Base-by-base conservation (phyloP, 2,329 filamentous ascomycete species). In the Cladorrhinum sp. region DNA sequence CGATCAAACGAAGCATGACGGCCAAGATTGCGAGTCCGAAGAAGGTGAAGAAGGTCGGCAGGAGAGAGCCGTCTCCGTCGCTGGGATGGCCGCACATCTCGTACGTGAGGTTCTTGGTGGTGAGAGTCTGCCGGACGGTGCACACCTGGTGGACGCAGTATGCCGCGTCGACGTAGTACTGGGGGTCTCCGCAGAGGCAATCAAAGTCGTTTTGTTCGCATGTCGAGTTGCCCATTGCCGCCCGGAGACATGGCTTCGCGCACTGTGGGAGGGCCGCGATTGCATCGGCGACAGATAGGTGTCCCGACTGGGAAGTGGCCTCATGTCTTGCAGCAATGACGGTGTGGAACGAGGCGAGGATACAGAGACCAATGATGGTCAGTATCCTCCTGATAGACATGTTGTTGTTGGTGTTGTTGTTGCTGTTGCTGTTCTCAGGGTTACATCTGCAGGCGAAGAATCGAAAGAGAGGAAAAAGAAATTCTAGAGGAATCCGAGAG, bases 1-100 rank as follows among this genome's bases (percentile, higher is more conserved):
- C 66, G 9, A 66, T 18, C n/a, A 68, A 20, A 7, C 67, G 65
- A 9, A 68, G 51, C 1, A 56, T 6, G 6, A 69, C 66, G 20
- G 66, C 65, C 2, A 67, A 6, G 24, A 64, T 50, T 9, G 67
- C 62, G 2, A 69, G 52, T 8, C 59, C 58, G 42, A 68, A 48
- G n/a, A 69, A 69, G 5, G 63, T 56, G 10, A 58, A 49, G 20
- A 65, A 64, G 6, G 63, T 14, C 1, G 65, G 60, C 8, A 65
- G 36, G 20, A 67, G 24, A 12, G 53, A 50, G 16, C 30, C 12
- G 57, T 66, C 62, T 14, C 18, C 49, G n/a, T 54, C 24, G 8
- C 30, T 14, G 1, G 46, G 49, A n/a, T 55, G 48, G 6, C 55
- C 58, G 49, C 67, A 68, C 33, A 67, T 55, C 20, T 53, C 28